phyloP scores from a whole-genome alignment of 208 protist species.

The Trypanosoma cruzi region DNA sequence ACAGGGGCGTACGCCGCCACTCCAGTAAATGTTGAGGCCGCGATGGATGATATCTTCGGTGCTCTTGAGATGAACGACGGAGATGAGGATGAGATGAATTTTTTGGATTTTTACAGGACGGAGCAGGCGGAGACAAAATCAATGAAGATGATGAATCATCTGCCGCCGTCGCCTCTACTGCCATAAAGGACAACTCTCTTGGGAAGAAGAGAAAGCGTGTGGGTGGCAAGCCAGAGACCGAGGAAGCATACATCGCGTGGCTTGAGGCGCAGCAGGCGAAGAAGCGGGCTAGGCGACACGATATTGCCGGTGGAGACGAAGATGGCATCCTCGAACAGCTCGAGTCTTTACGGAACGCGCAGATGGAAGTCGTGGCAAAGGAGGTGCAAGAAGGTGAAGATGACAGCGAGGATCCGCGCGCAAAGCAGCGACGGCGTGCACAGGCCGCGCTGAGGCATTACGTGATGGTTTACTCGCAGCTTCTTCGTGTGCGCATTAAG shows the following conservation, averaged over 20 bases:
- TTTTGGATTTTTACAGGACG: not conserved
- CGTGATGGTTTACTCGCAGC: slow-evolving; percentile 72
- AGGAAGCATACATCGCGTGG: slow-evolving; percentile 76
- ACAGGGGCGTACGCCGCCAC: slow-evolving; percentile 67
- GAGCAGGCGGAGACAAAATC: not conserved
- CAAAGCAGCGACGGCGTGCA: slow-evolving; percentile 31
- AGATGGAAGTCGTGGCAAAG: slow-evolving; percentile 36
- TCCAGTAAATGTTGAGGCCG: slow-evolving; percentile 55
- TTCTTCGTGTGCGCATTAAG: slow-evolving; percentile 71
- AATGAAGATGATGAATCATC: slow-evolving; percentile 26
- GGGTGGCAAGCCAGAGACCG: slow-evolving; percentile 50
- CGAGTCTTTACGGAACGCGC: slow-evolving; percentile 33
- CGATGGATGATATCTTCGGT: slow-evolving; percentile 77
- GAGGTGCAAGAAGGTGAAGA: slow-evolving; percentile 19
- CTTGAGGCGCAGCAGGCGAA: slow-evolving; percentile 49
- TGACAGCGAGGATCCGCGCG: slow-evolving; percentile 11
- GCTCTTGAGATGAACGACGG: slow-evolving; percentile 77
- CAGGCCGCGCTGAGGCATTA: slow-evolving; percentile 55
- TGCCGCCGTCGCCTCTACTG: slow-evolving; percentile 15
- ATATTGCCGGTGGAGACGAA: slow-evolving; percentile 23
- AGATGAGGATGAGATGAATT: slow-evolving; percentile 40
- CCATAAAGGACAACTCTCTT: slow-evolving; percentile 7
- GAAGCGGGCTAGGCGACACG: slow-evolving; percentile 14
- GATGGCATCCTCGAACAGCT: slow-evolving; percentile 51
- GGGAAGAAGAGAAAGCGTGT: not conserved